A percentile compares a stretch with the other conserved stretches of the same genome.
phyloP scores from a whole-genome alignment of 2,329 filamentous ascomycete genomes.

The Paecilomyces sp. region DNA sequence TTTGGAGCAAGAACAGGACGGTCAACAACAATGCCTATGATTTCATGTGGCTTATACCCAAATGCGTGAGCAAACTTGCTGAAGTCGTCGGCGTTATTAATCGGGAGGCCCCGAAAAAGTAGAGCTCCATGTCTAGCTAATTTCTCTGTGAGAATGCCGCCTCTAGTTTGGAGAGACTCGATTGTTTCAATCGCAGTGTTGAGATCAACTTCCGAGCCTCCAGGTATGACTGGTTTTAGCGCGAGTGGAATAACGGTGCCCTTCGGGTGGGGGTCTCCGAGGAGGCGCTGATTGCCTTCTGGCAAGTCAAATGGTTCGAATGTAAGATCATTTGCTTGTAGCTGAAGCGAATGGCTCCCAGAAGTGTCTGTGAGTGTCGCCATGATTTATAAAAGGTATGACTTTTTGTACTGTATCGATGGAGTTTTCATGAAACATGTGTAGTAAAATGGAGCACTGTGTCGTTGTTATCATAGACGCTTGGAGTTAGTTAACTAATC shows the following conservation, averaged over 20 bases:
- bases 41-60: conserved; percentile 42
- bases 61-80: conserved; percentile 45
- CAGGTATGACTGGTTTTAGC: conserved; percentile 23
- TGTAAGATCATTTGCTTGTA: too few species aligned
- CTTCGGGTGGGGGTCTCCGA: conserved; percentile 32
- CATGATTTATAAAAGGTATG: neutral
- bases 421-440: too few species aligned
- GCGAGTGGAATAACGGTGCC: conserved; percentile 35
- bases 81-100: conserved; percentile 39
- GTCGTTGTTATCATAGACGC: too few species aligned
- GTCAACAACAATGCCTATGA: conserved; percentile 45
- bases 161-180: conserved; percentile 22
- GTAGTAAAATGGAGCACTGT: too few species aligned
- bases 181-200: conserved; percentile 30
- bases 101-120: conserved; percentile 42
- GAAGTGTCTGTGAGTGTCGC: neutral
- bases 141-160: conserved; percentile 30
- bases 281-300: conserved; percentile 33
- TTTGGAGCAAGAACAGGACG: conserved; percentile 38
- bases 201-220: conserved; percentile 17
- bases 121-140: conserved; percentile 41
- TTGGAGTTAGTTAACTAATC: too few species aligned
- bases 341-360: too few species aligned
- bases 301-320: conserved; percentile 37
- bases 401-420: too few species aligned